Percentiles rank a stretch among this genome's conserved stretches.
These are phyloP conservation scores for Penicillium sp. DNA, from an alignment of 2,329 filamentous ascomycete species.

Conservation along the genomic window DNA sequence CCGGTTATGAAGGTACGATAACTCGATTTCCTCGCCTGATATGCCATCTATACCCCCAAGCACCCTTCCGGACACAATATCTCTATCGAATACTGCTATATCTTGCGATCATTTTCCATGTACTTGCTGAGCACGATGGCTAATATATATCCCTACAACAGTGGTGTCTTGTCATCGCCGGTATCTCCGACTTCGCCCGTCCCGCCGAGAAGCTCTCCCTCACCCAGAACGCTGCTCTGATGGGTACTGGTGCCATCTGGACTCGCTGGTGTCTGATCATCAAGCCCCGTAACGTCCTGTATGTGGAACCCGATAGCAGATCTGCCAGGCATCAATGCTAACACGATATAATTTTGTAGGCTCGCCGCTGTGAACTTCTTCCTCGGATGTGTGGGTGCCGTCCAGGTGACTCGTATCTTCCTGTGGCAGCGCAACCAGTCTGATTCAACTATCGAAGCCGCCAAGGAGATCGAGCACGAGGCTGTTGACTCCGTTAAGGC, in stretches of 20 bases:
- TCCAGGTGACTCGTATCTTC: conserved; percentile 77
- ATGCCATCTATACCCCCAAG: neutral
- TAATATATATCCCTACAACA: conserved; percentile 37
- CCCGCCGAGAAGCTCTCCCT: conserved; percentile 90
- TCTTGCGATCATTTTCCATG: too few relatives aligned
- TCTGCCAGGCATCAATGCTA: conserved; percentile 9
- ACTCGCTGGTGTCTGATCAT: conserved; percentile 99
- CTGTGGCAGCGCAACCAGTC: conserved; percentile 61
- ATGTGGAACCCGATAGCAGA: conserved; percentile 36
- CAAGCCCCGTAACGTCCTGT: conserved; percentile 88
- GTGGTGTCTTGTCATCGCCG: conserved; percentile 92
- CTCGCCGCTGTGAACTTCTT: conserved; percentile 98
- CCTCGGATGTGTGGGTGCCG: conserved; percentile 80
- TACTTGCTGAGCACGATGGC: neutral
- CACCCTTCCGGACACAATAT: neutral
- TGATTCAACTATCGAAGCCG: conserved; percentile 38
- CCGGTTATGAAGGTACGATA: conserved; percentile 78
- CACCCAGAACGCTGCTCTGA: conserved; percentile 87
- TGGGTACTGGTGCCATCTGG: conserved; percentile 92
- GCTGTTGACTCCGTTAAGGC: conserved; percentile 39
- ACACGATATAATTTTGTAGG: conserved; percentile 43
- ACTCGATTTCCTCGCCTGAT: conserved; percentile 10
- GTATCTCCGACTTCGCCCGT: conserved; percentile 85
- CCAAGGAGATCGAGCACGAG: conserved; percentile 42
- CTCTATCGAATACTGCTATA: neutral